Percentiles rank a stretch among this genome's conserved stretches.
Conservation (phyloP, 495 filamentous ascomycete species). For the Bacidia rubella region DNA sequence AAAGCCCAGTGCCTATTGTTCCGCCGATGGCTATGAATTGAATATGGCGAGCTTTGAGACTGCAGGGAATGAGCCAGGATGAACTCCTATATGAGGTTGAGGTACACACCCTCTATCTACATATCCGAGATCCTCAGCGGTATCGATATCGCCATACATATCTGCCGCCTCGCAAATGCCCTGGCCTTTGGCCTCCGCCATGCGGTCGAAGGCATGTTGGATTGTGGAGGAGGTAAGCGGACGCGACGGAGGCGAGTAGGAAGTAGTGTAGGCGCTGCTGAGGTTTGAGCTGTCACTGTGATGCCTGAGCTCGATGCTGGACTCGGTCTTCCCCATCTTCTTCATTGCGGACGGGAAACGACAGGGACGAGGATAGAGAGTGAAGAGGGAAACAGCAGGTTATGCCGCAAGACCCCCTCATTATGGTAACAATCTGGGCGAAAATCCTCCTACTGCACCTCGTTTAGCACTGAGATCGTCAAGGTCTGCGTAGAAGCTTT, state of each 20-base stretch:
- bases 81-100: not conserved
- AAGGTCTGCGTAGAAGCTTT: not conserved
- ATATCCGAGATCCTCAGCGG: not conserved
- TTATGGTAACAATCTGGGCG: too few relatives aligned
- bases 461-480: not conserved
- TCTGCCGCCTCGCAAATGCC: not conserved
- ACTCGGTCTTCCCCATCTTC: not conserved
- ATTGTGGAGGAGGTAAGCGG: not conserved
- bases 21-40: conserved; percentile 58
- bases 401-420: too few relatives aligned
- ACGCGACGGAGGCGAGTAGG: not conserved
- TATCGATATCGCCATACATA: conserved; percentile 3
- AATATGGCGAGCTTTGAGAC: conserved; percentile 41
- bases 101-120: not conserved
- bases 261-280: not conserved
- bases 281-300: not conserved
- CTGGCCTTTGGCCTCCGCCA: not conserved
- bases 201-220: not conserved
- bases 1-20: conserved; percentile 51
- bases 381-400: too few relatives aligned
- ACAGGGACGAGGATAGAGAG: too few relatives aligned
- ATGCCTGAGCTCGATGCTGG: not conserved
- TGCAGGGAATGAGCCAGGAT: not conserved
- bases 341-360: not conserved
- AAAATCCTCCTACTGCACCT: not conserved